Conservation (phyloP, 352 stramenopile species). For the Phytophthora meadii region DNA sequence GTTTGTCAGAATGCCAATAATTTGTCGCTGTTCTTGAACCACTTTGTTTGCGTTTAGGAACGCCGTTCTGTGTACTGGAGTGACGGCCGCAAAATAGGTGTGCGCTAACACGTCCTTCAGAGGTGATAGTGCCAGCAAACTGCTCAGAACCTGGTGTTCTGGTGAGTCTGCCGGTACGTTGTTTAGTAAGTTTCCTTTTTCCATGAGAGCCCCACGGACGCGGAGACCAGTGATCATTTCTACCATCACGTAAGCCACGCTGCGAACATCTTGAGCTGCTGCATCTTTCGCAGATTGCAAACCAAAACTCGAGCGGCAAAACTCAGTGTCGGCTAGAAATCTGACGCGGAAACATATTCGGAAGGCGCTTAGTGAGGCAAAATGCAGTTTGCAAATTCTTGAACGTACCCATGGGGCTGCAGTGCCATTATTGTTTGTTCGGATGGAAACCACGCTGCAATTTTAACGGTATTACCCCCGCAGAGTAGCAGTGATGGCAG, state of each 20-base stretch:
- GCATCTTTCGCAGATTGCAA: conserved; percentile 14
- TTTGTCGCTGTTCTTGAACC: conserved; percentile 35
- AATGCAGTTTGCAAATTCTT: background rate
- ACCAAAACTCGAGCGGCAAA: conserved; percentile 37
- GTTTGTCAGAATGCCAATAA: conserved; percentile 44
- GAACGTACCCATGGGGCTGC: conserved; percentile 28
- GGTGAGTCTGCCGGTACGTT: conserved; percentile 29
- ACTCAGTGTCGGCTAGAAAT: conserved; percentile 41
- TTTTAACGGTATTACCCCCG: conserved; percentile 35
- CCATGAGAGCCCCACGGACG: conserved; percentile 40
- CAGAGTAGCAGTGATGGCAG: conserved; percentile 52
- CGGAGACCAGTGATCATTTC: conserved; percentile 67
- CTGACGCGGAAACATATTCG: conserved; percentile 10
- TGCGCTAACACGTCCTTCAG: conserved; percentile 22
- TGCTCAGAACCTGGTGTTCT: conserved; percentile 40
- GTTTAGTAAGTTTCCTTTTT: conserved; percentile 38
- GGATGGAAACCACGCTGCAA: conserved; percentile 55
- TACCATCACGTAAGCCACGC: conserved; percentile 62
- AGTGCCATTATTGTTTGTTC: conserved; percentile 25
- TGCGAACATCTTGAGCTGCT: conserved; percentile 50
- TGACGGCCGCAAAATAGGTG: conserved; percentile 25
- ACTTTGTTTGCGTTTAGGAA: background rate
- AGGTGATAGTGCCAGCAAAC: conserved; percentile 31
- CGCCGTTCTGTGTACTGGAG: background rate
- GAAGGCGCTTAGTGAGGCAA: background rate